Conservation (phyloP, 1,284 basidiomycete genomes). For the Mycena citricolor region DNA sequence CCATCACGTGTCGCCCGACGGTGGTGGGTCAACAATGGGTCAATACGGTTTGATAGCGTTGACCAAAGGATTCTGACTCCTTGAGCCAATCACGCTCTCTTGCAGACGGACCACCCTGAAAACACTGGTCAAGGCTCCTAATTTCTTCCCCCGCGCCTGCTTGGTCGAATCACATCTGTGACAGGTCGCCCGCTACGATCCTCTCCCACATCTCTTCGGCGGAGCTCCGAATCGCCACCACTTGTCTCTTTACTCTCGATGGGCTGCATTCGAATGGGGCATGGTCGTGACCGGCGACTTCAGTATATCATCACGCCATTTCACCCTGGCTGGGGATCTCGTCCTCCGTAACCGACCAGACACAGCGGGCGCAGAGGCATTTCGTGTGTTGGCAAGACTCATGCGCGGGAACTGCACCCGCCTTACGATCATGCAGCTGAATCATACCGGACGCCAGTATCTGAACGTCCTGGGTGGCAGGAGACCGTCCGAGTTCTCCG, state of each 20-base stretch:
- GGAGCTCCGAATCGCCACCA: constrained; percentile 72
- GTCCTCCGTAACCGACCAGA: constrained; percentile 51
- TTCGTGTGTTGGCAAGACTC: constrained; percentile 46
- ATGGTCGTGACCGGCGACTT: constrained; percentile 91
- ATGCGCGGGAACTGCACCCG: constrained; percentile 44
- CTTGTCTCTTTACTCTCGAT: constrained; percentile 69
- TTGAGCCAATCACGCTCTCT: too few relatives aligned
- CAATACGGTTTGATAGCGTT: too few relatives aligned
- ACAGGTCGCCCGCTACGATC: constrained; percentile 87
- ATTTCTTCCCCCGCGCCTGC: too few relatives aligned
- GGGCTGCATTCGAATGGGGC: constrained; percentile 83
- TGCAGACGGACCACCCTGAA: too few relatives aligned
- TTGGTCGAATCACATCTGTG: too few relatives aligned
- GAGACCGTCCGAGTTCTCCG: constrained; percentile 51
- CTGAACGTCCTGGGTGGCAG: constrained; percentile 72
- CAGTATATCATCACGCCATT: constrained; percentile 70
- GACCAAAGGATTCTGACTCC: too few relatives aligned
- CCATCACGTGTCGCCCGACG: too few relatives aligned
- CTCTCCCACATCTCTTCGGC: constrained; percentile 67
- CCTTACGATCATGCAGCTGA: constrained; percentile 80
- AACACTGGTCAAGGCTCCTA: too few relatives aligned
- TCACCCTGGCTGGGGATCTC: constrained; percentile 82
- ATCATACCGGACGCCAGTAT: constrained; percentile 87
- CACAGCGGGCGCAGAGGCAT: constrained; percentile 49
- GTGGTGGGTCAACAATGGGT: too few relatives aligned